Base-by-base conservation (phyloP, 305 asterid genomes). In the Fraxinus platypoda region DNA sequence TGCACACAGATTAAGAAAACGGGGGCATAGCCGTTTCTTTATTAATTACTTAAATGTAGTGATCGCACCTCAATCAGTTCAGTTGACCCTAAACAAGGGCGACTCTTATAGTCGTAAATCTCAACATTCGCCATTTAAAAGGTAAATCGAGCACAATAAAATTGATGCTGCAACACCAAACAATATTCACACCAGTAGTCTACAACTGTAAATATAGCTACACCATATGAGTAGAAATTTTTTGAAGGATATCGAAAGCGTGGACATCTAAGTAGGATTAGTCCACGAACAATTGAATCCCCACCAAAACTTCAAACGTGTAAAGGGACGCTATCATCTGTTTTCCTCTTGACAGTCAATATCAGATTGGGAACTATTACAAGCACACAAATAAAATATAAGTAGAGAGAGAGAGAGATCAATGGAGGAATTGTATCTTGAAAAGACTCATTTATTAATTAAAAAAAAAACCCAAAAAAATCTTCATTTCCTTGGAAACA, bases 401-500 rank as follows among this genome's bases (percentile, higher is more conserved):
- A 4, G 3, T 0, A 13, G 52, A 41, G 15, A 43, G 54, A 46
- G 57, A 49, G 17, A 49, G 17, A 43, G 17, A 54, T n/a, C 9
- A 5, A 49, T 17, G 62, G 68, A 21, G 71, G 15, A 2, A 21
- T 21, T 6, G 30, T 21, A 23, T 62, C 71, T 62, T 8, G 71
- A 23, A 23, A 62, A 62, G 17, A 11, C 71, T 21, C 1, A 2
- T 21, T 59, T 21, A 17, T 46, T 9, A 6, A 2, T 31, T 6
- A 13, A 46, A 43, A 12, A 2, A 41, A 8, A 41, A 41, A 9
- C 11, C 2, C 0, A 12, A 46, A 12, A 17, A 13, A 54, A 76
- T 31, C 74, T 34, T 76, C 6, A 84, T 81, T 7, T 19, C 71
- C 88, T 92, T 81, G 92, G 89, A 89, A 91, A 91, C 93, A 90